Percentiles rank a stretch among this genome's conserved stretches.
phyloP scores from a whole-genome alignment of 768 basidiomycete genomes.

The Lactarius hengduanensis region DNA sequence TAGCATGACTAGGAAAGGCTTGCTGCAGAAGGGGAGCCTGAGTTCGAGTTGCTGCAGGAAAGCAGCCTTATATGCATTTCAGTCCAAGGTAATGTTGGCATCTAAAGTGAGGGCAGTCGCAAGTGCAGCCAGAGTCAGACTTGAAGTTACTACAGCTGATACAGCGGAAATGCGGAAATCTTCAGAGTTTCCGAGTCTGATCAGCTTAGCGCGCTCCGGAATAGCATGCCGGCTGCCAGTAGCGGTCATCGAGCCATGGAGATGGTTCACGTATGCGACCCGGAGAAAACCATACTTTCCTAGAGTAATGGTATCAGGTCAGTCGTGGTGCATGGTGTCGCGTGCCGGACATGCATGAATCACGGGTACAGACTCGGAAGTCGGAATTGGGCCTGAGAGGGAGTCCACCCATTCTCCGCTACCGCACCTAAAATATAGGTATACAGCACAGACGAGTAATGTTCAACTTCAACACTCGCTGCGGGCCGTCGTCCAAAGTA shows the following conservation, averaged over 20 bases:
- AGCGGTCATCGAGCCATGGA: background rate
- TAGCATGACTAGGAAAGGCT: conserved; percentile 9
- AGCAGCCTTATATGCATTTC: background rate
- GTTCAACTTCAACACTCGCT: background rate
- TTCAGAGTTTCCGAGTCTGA: background rate
- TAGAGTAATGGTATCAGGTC: background rate
- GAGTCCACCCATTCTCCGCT: background rate
- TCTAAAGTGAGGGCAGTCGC: background rate
- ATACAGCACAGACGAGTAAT: background rate
- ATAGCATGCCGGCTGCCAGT: background rate
- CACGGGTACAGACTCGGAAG: background rate
- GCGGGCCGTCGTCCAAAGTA: too few relatives aligned
- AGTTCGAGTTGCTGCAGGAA: background rate
- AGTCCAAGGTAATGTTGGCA: background rate
- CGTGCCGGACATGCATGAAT: background rate
- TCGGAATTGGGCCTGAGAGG: too few relatives aligned
- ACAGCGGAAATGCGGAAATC: background rate
- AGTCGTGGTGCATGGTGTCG: background rate
- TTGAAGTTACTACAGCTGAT: background rate
- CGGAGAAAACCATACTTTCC: background rate
- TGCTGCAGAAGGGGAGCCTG: background rate
- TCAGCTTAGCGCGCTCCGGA: background rate
- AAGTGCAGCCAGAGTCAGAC: background rate
- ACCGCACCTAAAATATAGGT: background rate
- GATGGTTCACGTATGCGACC: background rate